Percentiles rank a stretch among this genome's conserved stretches.
Conservation (phyloP, 805 yeast genomes). For the Tetrapisispora fleetii region DNA sequence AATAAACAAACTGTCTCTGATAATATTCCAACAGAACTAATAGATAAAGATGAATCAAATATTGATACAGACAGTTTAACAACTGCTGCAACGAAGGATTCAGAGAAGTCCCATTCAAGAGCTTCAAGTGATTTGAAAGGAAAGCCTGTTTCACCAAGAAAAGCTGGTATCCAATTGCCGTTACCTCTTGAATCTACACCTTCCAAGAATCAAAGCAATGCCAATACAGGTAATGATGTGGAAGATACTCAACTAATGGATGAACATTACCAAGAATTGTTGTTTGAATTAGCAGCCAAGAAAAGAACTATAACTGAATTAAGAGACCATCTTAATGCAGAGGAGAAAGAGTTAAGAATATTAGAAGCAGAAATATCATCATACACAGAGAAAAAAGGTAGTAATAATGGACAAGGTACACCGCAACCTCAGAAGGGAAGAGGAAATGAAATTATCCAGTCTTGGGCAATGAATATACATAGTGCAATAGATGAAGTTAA, state of each 20-base stretch:
- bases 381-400: background rate
- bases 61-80: background rate
- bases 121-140: background rate
- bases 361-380: conserved; percentile 27
- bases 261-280: conserved; percentile 14
- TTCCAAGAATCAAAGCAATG: background rate
- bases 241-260: background rate
- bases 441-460: conserved; percentile 1
- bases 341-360: conserved; percentile 31
- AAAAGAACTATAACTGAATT: conserved; percentile 44
- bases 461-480: conserved; percentile 11
- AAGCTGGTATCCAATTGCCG: conserved; percentile 9
- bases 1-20: conserved; percentile 8
- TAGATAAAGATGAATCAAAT: background rate
- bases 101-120: background rate
- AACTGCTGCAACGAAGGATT: background rate
- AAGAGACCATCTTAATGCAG: conserved; percentile 31
- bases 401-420: background rate
- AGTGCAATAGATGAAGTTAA: conserved; percentile 14
- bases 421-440: background rate
- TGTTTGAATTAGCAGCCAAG: conserved; percentile 39
- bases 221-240: background rate
- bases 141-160: conserved; percentile 7
- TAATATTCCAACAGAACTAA: background rate
- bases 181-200: conserved; percentile 9